phyloP scores from a whole-genome alignment of 2,329 filamentous ascomycete genomes.

The Calonectria hongkongensis region DNA sequence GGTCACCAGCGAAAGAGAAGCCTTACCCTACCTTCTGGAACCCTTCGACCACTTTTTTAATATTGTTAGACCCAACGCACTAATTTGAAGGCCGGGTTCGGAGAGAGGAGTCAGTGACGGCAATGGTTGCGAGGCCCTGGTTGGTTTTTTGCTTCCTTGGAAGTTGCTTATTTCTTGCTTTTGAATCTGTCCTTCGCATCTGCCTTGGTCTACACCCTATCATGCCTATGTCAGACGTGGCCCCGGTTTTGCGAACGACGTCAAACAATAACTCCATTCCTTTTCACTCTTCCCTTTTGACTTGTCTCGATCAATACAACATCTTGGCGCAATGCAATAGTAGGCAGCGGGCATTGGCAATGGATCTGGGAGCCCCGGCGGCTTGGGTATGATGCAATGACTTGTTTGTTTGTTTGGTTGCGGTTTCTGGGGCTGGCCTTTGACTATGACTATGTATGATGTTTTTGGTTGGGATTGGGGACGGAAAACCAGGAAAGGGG shows the following conservation, averaged over 20 bases:
- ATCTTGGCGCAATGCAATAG: conserved; percentile 45
- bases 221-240: conserved; percentile 19
- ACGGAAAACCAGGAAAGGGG: conserved; percentile 36
- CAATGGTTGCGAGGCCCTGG: conserved; percentile 24
- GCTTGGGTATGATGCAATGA: conserved; percentile 44
- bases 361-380: conserved; percentile 36
- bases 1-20: conserved; percentile 63
- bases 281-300: conserved; percentile 40
- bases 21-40: conserved; percentile 53
- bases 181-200: conserved; percentile 20
- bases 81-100: conserved; percentile 3
- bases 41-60: conserved; percentile 37
- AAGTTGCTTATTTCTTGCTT: background rate
- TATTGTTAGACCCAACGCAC: background rate
- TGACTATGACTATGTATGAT: conserved; percentile 40
- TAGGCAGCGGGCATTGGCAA: conserved; percentile 38
- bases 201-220: conserved; percentile 17
- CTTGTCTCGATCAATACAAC: conserved; percentile 36
- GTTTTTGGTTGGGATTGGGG: conserved; percentile 45
- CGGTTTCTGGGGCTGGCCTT: conserved; percentile 35
- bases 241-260: conserved; percentile 26
- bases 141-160: background rate
- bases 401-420: conserved; percentile 36
- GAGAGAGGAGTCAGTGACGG: background rate
- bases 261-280: conserved; percentile 26